Percentiles rank a stretch among this genome's conserved stretches.
Evolutionary conservation across 2,329 filamentous ascomycete genomes (phyloP).

Genomic region (Blastomyces silverae): DNA sequence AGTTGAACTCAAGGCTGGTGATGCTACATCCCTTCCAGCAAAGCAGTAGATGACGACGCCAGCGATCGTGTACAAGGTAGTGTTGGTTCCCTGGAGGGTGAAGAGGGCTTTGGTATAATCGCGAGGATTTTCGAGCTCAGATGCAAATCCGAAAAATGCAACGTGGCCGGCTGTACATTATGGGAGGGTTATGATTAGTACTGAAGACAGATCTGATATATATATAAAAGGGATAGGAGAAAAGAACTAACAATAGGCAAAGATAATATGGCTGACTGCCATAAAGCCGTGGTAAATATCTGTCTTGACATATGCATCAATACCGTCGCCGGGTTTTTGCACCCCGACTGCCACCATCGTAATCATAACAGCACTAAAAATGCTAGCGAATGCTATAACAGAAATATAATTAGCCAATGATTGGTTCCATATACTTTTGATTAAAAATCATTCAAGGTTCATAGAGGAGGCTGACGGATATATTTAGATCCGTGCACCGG

Average conservation of each 20-base stretch:
- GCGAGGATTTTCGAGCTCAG: slow-evolving; percentile 55
- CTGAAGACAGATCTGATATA: not conserved
- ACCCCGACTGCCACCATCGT: slow-evolving; percentile 61
- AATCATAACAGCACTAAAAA: slow-evolving; percentile 57
- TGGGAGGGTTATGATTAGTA: slow-evolving; percentile 9
- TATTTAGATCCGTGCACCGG: not conserved
- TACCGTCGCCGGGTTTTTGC: slow-evolving; percentile 35
- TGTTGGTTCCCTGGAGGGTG: slow-evolving; percentile 54
- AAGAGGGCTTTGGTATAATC: slow-evolving; percentile 58
- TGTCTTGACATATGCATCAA: slow-evolving; percentile 38
- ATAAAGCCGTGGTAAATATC: slow-evolving; percentile 52
- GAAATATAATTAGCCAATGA: slow-evolving; percentile 14
- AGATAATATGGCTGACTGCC: slow-evolving; percentile 61
- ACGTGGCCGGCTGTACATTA: slow-evolving; percentile 49
- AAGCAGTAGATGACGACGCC: slow-evolving; percentile 63
- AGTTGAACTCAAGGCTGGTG: slow-evolving; percentile 61
- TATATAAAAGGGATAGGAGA: slow-evolving; percentile 25
- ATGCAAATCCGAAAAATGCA: slow-evolving; percentile 62
- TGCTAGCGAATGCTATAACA: slow-evolving; percentile 53
- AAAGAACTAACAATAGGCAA: slow-evolving; percentile 54
- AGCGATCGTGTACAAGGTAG: slow-evolving; percentile 57
- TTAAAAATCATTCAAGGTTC: not conserved
- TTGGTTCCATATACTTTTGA: not conserved
- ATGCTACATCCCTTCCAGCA: slow-evolving; percentile 54
- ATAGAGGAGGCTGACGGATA: not conserved